Percentiles rank a stretch among this genome's conserved stretches.
phyloP scores from a whole-genome alignment of 495 filamentous ascomycete species.

The Tuber calosporum region DNA sequence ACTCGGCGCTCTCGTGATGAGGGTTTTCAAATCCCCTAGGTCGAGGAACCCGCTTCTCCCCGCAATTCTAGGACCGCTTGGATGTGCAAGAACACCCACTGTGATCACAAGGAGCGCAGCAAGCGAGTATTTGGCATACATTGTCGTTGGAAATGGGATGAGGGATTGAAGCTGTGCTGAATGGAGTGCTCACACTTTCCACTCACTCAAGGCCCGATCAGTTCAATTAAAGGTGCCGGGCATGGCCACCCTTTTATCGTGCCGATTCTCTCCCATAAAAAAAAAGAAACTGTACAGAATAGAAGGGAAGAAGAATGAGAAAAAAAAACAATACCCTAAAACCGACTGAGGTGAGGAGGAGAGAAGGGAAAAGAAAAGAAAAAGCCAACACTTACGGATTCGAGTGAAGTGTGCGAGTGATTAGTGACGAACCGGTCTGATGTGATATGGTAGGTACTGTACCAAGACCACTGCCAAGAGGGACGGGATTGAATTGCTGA shows the following conservation, averaged over 20 bases:
- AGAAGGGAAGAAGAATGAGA: constrained; percentile 4
- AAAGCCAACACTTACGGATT: neutral
- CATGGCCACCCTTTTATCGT: neutral
- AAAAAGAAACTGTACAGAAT: constrained; percentile 1
- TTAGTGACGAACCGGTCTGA: neutral
- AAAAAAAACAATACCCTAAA: neutral
- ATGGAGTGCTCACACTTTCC: neutral
- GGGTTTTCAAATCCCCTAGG: constrained; percentile 17
- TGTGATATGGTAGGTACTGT: neutral
- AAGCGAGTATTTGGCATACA: constrained; percentile 1
- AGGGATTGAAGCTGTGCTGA: neutral
- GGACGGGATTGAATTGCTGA: neutral
- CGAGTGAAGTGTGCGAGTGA: neutral
- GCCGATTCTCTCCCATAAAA: neutral
- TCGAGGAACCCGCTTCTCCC: constrained; percentile 20
- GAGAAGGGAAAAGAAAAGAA: neutral
- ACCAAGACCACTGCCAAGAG: neutral
- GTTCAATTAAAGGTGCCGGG: neutral
- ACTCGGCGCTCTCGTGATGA: constrained; percentile 17
- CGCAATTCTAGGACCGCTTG: neutral
- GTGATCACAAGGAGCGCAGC: neutral
- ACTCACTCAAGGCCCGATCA: neutral
- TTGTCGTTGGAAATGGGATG: neutral
- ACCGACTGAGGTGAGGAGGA: neutral
- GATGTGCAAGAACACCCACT: neutral